Evolutionary conservation across 2,329 filamentous ascomycete species (phyloP), one percentile per base, ranked within the genome.

Genomic region (Fusarium liriodendri): DNA sequence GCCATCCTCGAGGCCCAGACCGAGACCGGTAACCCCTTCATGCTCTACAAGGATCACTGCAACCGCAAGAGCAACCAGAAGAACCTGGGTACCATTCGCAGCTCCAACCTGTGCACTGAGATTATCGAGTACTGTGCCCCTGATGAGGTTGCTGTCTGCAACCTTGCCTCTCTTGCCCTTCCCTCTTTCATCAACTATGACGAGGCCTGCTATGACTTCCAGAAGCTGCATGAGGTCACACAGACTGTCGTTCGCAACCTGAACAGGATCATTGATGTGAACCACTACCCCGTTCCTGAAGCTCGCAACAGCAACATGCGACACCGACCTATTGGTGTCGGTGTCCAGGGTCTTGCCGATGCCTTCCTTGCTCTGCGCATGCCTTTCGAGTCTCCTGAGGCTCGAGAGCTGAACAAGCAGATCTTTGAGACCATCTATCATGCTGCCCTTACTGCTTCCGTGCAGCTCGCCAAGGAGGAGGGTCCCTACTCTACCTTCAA

Each of bases 51-150:
- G 89, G 97, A 99, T 85, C 90, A 92, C 80, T 96, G 94, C 91
- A 99, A 99, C 91, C 92, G 92, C 84, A 99, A 99, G 93, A 98
- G 95, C 89, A 99, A 99, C 90, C 97, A 99, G 88, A 98, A 99
- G 93, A 99, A 99, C 86, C 89, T 99, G 35, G 97, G 97, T 76
- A 98, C 95, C 72, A 99, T 99, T 79, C 95, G 95, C 84, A 98
- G 95, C 89, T 99, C 97, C 81, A 99, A 99, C 85, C 89, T 99
- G 58, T 99, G 97, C 91, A 98, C 96, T 60, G 97, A 99, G 86
- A 99, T 99, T 79, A 90, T 99, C 75, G 97, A 99, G 87, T 99
- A 98, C 88, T 97, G 89, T 75, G 95, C 97, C 38, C 96, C 97
- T 38, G 97, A 99, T 84, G 97, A 99, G 89, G 97, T 99, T 60